phyloP scores from a whole-genome alignment of 768 basidiomycete species.

The Pseudohyphozyma bogoriensis region DNA sequence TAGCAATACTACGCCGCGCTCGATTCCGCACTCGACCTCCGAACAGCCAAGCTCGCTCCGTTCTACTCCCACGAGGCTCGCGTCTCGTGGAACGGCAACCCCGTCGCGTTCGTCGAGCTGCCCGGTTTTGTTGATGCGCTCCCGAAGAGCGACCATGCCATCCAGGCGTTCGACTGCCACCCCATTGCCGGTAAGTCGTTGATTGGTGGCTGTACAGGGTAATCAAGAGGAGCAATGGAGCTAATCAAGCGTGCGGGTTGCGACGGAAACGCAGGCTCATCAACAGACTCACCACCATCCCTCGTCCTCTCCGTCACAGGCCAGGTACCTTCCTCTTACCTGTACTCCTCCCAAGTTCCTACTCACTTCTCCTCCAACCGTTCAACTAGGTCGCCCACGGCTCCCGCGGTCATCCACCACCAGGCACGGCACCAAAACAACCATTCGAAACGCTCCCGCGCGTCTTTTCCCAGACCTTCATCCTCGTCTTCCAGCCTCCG shows the following conservation, averaged over 20 bases:
- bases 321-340: neutral
- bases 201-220: neutral
- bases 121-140: conserved; percentile 14
- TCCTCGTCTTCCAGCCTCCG: conserved; percentile 8
- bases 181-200: conserved; percentile 19
- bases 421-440: conserved; percentile 7
- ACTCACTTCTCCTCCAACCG: neutral
- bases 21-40: neutral
- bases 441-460: conserved; percentile 25
- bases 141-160: conserved; percentile 14
- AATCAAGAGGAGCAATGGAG: too few species aligned
- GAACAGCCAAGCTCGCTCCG: neutral
- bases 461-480: conserved; percentile 25
- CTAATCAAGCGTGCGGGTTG: neutral
- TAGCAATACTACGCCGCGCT: conserved; percentile 19
- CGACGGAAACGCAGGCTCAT: conserved; percentile 5
- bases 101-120: conserved; percentile 14
- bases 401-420: conserved; percentile 8
- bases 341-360: too few species aligned
- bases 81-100: conserved; percentile 29
- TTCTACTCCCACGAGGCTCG: conserved; percentile 14
- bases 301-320: conserved; percentile 26
- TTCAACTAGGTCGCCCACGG: conserved; percentile 23
- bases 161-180: conserved; percentile 27
- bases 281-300: conserved; percentile 4